Base-by-base conservation (phyloP, 2,329 filamentous ascomycete genomes). In the Pseudogymnoascus sp. region DNA sequence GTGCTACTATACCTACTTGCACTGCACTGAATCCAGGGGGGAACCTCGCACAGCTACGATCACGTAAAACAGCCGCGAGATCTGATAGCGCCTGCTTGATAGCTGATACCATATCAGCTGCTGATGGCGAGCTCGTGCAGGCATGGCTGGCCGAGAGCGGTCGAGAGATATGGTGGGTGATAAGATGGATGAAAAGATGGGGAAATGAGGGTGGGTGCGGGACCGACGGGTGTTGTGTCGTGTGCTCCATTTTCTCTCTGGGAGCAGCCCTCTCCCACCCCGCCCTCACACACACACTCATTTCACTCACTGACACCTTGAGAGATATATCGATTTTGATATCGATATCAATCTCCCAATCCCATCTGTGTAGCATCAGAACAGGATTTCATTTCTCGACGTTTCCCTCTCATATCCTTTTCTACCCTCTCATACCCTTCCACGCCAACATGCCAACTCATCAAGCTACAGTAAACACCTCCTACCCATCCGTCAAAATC, bases 41-140 rank as follows among this genome's bases (percentile, higher is more conserved):
- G 42, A 48, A 48, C 25, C 27, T 48, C 13, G 42, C 42, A 48
- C 27, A 25, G 25, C 9, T 48, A 29, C 42, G 42, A 48, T 48
- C 42, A 48, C 42, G 42, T 48, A 48, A 48, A 48, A 48, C 25
- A 48, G 42, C 42, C 42, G 25, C 42, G 42, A 48, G 42, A 48
- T 48, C 25, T 48, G 42, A 48, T 48, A 48, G 42, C 42, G 4
- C 7, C 25, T 48, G 42, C 15, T 13, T 48, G 42, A 48, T 48
- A 29, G 13, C 42, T 48, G 42, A 48, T 48, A 48, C 42, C 42
- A 48, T 48, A 48, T 48, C 42, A 48, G 42, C 13, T 48, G 25
- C 25, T 25, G 42, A 48, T 48, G 6, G 42, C 42, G 42, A 48
- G 42, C 42, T 48, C 42, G 42, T 48, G 42, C 42, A 48, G 13